phyloP scores from a whole-genome alignment of 2,329 filamentous ascomycete species.

The Coniochaeta sp. region DNA sequence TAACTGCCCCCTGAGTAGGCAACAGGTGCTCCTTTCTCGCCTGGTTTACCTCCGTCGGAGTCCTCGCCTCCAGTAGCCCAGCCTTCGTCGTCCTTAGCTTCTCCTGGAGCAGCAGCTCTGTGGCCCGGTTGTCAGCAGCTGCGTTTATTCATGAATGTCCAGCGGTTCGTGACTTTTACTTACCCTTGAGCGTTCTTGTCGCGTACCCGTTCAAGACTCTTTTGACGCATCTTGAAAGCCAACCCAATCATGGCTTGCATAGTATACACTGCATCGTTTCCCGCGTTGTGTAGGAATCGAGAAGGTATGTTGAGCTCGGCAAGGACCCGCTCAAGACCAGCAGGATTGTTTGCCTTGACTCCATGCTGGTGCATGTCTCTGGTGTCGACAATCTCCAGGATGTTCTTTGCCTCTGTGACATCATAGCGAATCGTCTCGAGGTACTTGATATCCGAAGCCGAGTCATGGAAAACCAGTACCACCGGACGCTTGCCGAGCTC shows the following conservation, averaged over 20 bases:
- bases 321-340: conserved; percentile 56
- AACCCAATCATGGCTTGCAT: conserved; percentile 65
- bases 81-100: conserved; percentile 16
- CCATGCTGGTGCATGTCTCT: conserved; percentile 61
- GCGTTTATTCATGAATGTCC: no score
- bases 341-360: conserved; percentile 41
- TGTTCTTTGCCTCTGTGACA: conserved; percentile 40
- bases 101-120: not conserved
- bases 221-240: conserved; percentile 27
- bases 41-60: conserved; percentile 20
- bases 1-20: not conserved
- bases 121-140: not conserved
- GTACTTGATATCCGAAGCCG: conserved; percentile 60
- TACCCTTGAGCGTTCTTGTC: conserved; percentile 4
- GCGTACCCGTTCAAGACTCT: conserved; percentile 13
- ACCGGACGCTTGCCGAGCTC: conserved; percentile 34
- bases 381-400: conserved; percentile 67
- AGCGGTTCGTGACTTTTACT: not conserved
- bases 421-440: conserved; percentile 60
- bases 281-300: conserved; percentile 73
- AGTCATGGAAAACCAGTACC: conserved; percentile 73
- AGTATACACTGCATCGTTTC: conserved; percentile 80
- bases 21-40: not conserved
- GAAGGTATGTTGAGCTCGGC: conserved; percentile 53
- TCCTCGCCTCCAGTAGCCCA: conserved; percentile 23